Base-by-base conservation (phyloP, 306 rosid species). In the Morella rubra region DNA sequence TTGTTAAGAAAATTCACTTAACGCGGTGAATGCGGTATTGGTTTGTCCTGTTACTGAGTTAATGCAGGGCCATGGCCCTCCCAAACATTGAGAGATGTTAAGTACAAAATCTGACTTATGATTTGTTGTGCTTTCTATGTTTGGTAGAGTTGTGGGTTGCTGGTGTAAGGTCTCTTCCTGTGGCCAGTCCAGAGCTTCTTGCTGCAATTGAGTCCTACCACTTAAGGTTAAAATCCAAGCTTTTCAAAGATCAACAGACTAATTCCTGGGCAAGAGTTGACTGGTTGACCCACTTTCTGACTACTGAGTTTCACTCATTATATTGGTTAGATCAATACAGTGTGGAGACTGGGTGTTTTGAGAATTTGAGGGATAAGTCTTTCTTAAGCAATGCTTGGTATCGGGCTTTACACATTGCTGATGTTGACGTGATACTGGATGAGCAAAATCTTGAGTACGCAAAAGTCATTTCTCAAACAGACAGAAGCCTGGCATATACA, bases 151-250 rank as follows among this genome's bases (percentile, higher is more conserved):
- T 79, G 80, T 88, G 97, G 97, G 74, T 84, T 73, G 80, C 73
- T 83, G 87, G 92, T 69, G 79, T 90, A 60, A 85, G 82, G 79
- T 90, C 83, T 66, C 86, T 86, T 68, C 89, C 96, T 10, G 81
- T 80, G 78, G 81, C 92, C 56, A 79, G 86, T 83, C 91, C 90
- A 0, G 92, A 90, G 80, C 83, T 81, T 70, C 84, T 81, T 81
- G 93, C 93, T 44, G 93, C 96, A 41, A 81, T 88, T 51, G 96
- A 90, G 79, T 84, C 88, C 62, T 92, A 90, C 75, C 93, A 92
- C 76, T 74, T 88, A 44, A 88, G 86, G 85, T 82, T 92, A 70
- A 90, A 88, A 82, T 88, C 88, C 67, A 78, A 73, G 73, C 87
- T 92, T 80, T 81, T 83, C 79, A 84, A 88, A 76, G 91, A 88